A percentile compares a stretch with the other conserved stretches of the same genome.
phyloP scores from a whole-genome alignment of 2,329 filamentous ascomycete species.

The Sphaerostilbella broomeana region DNA sequence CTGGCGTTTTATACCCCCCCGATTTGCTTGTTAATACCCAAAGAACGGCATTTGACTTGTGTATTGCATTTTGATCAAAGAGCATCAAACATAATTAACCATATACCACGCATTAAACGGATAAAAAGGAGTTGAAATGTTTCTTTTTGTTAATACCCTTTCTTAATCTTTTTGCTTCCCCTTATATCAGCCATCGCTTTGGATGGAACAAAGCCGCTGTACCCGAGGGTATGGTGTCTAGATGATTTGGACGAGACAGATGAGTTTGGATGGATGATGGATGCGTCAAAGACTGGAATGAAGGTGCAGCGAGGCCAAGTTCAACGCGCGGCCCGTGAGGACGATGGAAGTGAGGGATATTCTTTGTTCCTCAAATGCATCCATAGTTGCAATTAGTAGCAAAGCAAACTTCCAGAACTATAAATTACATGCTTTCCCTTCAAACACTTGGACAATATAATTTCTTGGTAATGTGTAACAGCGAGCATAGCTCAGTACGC shows the following conservation, averaged over 20 bases:
- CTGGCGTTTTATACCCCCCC: conserved; percentile 31
- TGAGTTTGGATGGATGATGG: not conserved
- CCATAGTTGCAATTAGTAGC: conserved; percentile 8
- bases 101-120: not conserved
- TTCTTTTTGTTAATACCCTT: not conserved
- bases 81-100: conserved; percentile 7
- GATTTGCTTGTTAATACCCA: too few species aligned
- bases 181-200: not conserved
- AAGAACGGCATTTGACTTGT: conserved; percentile 4
- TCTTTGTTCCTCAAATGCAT: conserved; percentile 6
- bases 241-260: conserved; percentile 4
- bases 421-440: not conserved
- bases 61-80: not conserved
- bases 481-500: too few species aligned
- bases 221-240: not conserved
- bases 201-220: not conserved
- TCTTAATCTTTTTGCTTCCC: not conserved
- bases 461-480: too few species aligned
- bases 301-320: not conserved
- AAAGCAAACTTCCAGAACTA: conserved; percentile 4
- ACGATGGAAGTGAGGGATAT: conserved; percentile 1
- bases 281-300: conserved; percentile 4
- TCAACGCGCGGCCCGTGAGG: conserved; percentile 1
- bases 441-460: too few species aligned
- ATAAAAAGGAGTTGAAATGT: not conserved